Conservation (phyloP, 2,329 filamentous ascomycete genomes). For the Teratosphaeriaceae sp. region DNA sequence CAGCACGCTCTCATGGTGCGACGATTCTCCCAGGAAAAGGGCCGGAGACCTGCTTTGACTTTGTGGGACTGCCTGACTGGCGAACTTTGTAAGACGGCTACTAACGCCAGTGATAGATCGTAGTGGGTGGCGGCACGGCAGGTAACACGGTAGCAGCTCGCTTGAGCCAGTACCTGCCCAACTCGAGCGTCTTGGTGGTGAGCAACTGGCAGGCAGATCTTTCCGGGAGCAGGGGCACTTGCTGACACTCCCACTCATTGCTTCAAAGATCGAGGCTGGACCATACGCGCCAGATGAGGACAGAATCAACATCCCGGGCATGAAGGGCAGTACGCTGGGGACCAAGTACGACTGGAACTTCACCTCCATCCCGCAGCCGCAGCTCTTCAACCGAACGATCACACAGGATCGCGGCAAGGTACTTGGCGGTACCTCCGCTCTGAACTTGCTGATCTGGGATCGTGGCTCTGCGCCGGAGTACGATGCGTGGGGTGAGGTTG, state of each 20-base stretch:
- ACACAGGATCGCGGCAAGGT: conserved; percentile 4
- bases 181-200: conserved; percentile 14
- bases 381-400: conserved; percentile 9
- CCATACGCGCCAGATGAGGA: conserved; percentile 11
- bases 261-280: conserved; percentile 23
- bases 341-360: conserved; percentile 38
- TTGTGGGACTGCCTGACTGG: no score
- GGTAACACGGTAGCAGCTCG: conserved; percentile 18
- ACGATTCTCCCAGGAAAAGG: no score
- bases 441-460: conserved; percentile 28
- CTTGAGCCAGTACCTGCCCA: conserved; percentile 15
- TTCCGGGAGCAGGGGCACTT: no score
- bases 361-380: conserved; percentile 2
- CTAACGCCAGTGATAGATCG: no score
- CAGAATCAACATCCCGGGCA: conserved; percentile 18
- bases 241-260: no score
- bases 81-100: no score
- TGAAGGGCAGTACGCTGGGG: conserved; percentile 17
- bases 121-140: conserved; percentile 20
- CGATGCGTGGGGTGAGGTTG: conserved; percentile 30
- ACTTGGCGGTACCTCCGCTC: conserved; percentile 31
- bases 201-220: no score
- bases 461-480: conserved; percentile 23
- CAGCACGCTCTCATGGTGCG: no score
- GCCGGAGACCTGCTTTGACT: no score